These are phyloP conservation scores for Candida silvicultrix DNA, from an alignment of 805 yeast species.

Conservation along the genomic window DNA sequence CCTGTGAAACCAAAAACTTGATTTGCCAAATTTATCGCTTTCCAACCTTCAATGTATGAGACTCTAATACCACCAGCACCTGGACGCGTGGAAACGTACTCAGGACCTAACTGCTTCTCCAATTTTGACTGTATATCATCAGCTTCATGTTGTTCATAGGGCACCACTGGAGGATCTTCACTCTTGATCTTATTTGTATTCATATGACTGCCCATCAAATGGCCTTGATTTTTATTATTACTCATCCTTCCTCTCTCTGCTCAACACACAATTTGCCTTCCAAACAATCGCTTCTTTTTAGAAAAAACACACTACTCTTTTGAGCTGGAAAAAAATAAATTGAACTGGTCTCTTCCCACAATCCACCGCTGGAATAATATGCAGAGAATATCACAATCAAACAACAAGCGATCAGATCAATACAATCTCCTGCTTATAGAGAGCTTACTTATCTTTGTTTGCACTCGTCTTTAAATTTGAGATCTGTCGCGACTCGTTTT, in stretches of 20 bases:
- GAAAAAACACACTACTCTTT: too few species aligned
- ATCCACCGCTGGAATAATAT: too few species aligned
- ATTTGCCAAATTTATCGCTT: slow-evolving; percentile 72
- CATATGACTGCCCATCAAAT: neutral
- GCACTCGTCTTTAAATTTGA: neutral
- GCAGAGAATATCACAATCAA: too few species aligned
- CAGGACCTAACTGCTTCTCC: slow-evolving; percentile 60
- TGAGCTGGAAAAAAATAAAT: too few species aligned
- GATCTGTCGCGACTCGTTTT: neutral
- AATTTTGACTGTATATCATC: slow-evolving; percentile 30
- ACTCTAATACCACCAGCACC: slow-evolving; percentile 69
- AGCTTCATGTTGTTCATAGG: slow-evolving; percentile 10
- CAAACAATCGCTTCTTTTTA: too few species aligned
- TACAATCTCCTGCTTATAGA: too few species aligned
- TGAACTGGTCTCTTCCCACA: too few species aligned
- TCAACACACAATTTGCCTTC: neutral
- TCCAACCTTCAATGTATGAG: slow-evolving; percentile 80
- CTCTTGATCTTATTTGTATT: neutral
- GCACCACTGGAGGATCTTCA: neutral
- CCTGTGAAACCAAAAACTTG: slow-evolving; percentile 81
- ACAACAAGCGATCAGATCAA: too few species aligned
- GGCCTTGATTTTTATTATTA: neutral
- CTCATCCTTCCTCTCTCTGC: too few species aligned
- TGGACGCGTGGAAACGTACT: slow-evolving; percentile 66
- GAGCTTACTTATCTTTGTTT: neutral